phyloP scores from a whole-genome alignment of 352 stramenopile genomes.

The Globisporangium takayamanum region DNA sequence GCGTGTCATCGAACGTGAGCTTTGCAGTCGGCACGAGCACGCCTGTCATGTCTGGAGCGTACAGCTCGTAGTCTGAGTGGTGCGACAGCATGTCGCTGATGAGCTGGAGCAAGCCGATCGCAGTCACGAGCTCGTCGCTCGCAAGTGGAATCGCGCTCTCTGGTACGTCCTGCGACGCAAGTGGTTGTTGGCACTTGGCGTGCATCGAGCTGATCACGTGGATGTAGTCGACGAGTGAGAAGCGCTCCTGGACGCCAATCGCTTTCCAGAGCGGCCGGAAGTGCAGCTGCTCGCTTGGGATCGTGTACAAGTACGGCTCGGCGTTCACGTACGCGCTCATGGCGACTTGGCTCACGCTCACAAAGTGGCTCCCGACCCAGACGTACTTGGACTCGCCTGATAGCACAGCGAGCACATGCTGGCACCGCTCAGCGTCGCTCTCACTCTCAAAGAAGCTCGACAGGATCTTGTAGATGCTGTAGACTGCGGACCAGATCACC shows the following conservation, averaged over 20 bases:
- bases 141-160: constrained; percentile 18
- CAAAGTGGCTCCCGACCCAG: constrained; percentile 59
- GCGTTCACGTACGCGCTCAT: constrained; percentile 42
- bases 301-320: constrained; percentile 54
- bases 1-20: constrained; percentile 62
- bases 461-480: constrained; percentile 48
- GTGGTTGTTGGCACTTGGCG: constrained; percentile 21
- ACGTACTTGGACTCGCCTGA: constrained; percentile 40
- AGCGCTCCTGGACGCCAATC: constrained; percentile 55
- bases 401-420: constrained; percentile 30
- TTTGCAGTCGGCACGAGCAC: constrained; percentile 32
- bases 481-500: constrained; percentile 44
- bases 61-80: constrained; percentile 50
- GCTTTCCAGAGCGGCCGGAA: constrained; percentile 57
- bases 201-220: constrained; percentile 50
- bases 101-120: constrained; percentile 59
- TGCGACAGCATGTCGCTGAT: constrained; percentile 57
- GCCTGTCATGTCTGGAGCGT: constrained; percentile 38
- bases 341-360: constrained; percentile 42
- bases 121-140: constrained; percentile 38
- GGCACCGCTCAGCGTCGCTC: constrained; percentile 9
- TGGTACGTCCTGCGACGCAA: constrained; percentile 10
- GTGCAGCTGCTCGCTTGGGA: constrained; percentile 57
- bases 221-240: constrained; percentile 51
- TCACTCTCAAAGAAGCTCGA: constrained; percentile 56